A percentile compares a stretch with the other conserved stretches of the same genome.
Evolutionary conservation across 106 monocot species (phyloP).

Genomic region (Dendrobium nobile): DNA sequence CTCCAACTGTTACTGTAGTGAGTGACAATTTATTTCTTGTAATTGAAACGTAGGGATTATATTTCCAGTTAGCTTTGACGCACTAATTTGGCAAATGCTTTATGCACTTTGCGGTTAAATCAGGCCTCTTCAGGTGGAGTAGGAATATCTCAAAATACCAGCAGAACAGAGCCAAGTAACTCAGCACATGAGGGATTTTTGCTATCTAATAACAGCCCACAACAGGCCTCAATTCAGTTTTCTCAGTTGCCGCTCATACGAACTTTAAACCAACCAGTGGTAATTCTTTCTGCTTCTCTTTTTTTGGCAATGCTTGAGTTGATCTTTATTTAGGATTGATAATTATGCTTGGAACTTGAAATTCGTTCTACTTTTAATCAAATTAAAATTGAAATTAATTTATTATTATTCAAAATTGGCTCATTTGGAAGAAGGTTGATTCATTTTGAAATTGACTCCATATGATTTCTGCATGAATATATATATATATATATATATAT

Average conservation of each 20-base stretch:
- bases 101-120: slow-evolving; percentile 15
- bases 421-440: too few relatives aligned
- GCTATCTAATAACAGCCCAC: slow-evolving; percentile 26
- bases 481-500: neutral
- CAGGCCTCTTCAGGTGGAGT: slow-evolving; percentile 32
- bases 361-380: neutral
- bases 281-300: neutral
- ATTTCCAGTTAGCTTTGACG: neutral
- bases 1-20: slow-evolving; percentile 24
- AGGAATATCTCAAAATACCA: slow-evolving; percentile 27
- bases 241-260: slow-evolving; percentile 23
- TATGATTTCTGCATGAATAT: too few relatives aligned
- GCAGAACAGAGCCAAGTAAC: slow-evolving; percentile 28
- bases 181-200: slow-evolving; percentile 21
- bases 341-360: neutral
- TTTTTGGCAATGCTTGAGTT: neutral
- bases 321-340: neutral
- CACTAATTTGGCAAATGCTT: neutral
- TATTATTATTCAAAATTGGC: too few relatives aligned
- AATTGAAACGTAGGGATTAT: neutral
- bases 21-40: slow-evolving; percentile 9
- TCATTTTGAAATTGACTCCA: neutral
- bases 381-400: too few relatives aligned
- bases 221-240: slow-evolving; percentile 18
- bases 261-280: slow-evolving; percentile 26